phyloP scores from a whole-genome alignment of 306 rosid genomes.

The Quercus agrifolia region DNA sequence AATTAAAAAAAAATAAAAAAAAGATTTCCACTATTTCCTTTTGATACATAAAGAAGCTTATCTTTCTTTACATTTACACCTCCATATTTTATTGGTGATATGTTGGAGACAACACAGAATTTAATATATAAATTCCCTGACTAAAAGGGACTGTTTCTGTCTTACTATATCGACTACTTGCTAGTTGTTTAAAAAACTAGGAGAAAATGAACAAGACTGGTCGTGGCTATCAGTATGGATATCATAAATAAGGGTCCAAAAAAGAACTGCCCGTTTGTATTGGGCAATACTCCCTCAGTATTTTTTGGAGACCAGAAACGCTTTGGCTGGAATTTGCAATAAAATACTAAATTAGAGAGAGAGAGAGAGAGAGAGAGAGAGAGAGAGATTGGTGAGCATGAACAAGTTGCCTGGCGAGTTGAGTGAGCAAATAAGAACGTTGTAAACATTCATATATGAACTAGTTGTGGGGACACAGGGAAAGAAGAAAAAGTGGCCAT shows the following conservation, averaged over 20 bases:
- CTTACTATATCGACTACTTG: background rate
- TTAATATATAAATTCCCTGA: background rate
- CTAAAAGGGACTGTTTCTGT: background rate
- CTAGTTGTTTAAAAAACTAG: background rate
- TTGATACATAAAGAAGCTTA: background rate
- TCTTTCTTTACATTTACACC: background rate
- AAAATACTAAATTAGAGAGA: background rate
- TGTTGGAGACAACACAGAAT: background rate
- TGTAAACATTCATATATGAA: background rate
- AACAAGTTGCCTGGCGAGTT: conserved; percentile 7
- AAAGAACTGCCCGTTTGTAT: background rate
- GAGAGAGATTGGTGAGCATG: conserved; percentile 4
- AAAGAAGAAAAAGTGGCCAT: background rate
- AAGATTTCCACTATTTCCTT: background rate
- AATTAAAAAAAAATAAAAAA: too few species aligned
- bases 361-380: background rate
- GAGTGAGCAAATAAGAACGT: background rate
- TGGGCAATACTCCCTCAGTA: background rate
- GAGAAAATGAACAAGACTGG: background rate
- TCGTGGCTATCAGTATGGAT: background rate
- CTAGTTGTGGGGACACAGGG: background rate
- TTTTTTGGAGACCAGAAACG: background rate
- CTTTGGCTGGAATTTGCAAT: background rate
- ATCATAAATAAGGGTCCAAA: background rate
- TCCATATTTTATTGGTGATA: background rate